Evolutionary conservation across 2,329 filamentous ascomycete genomes (phyloP), one percentile per base, ranked within the genome.

Genomic region (Colletotrichum lindemuthianum): DNA sequence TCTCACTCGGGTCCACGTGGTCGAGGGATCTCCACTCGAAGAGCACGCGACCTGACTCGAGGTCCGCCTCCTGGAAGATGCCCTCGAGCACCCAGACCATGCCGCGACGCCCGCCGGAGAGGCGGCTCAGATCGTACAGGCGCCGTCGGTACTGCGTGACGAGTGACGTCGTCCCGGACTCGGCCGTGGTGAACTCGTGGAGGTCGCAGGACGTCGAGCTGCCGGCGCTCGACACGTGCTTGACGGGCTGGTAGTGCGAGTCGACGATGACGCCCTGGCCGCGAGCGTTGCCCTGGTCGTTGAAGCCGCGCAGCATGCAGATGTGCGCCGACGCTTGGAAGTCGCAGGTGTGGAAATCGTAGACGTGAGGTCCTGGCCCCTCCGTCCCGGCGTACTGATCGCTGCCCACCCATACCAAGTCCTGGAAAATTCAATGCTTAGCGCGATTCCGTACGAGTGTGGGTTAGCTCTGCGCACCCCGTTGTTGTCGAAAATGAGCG

Each of bases 21-120:
- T 73, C 72, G 4, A 74, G 56, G 39, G 69, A 71, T 11, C 44
- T 45, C 70, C 84, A 86, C 66, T 85, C 78, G 60, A 85, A 86
- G 4, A 85, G 41, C 24, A 85, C 73, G 45, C 77, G 72, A 12
- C 81, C 79, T 0, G 81, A 84, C 12, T 78, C 78, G n/a, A 86
- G 76, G 67, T 86, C 79, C 36, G 86, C 74, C 73, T 86, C 84
- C 24, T 15, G 15, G 12, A 33, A 54, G 16, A 54, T 24, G 16
- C 51, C 51, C 39, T 54, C 51, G 8, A 54, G 51, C 10, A 54
- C 6, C 51, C 51, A 54, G 16, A 44, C 10, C 24, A 54, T 41
- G 16, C 51, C 43, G 15, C 15, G 5, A 8, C 43, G 12, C 43
- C 12, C 43, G 15, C 2, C 24, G 24, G 24, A 24, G n/a, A 7